Conservation (phyloP, 352 stramenopile species). For the Phytophthora meadii region DNA sequence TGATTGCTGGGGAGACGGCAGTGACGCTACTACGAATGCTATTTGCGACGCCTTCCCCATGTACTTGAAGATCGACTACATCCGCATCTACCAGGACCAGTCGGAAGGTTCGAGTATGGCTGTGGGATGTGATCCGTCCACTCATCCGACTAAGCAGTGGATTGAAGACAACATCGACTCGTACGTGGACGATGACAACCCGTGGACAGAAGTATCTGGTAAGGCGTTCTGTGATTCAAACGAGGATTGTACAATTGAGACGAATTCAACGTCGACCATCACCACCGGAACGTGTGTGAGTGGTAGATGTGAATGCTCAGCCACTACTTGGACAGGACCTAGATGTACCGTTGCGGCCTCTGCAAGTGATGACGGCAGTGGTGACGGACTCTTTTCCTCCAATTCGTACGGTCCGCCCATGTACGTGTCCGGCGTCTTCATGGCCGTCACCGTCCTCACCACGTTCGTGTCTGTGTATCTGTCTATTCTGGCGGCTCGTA, state of each 20-base stretch:
- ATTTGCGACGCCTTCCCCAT: conserved; percentile 75
- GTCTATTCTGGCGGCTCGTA: conserved; percentile 21
- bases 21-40: conserved; percentile 34
- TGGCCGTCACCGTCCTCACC: conserved; percentile 23
- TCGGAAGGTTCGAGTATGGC: conserved; percentile 38
- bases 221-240: conserved; percentile 58
- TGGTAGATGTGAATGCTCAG: conserved; percentile 41
- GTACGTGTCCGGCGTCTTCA: conserved; percentile 30
- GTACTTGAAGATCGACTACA: conserved; percentile 82
- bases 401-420: conserved; percentile 39
- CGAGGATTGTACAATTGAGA: conserved; percentile 63
- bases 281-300: conserved; percentile 45
- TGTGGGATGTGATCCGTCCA: conserved; percentile 56
- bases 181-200: conserved; percentile 71
- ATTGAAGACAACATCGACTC: conserved; percentile 78
- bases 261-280: conserved; percentile 23
- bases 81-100: conserved; percentile 71
- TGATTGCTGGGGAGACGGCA: conserved; percentile 50
- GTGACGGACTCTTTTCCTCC: conserved; percentile 25
- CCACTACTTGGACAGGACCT: conserved; percentile 45
- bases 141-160: conserved; percentile 69
- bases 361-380: conserved; percentile 20
- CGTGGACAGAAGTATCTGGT: conserved; percentile 51
- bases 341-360: conserved; percentile 39
- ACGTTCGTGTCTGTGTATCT: conserved; percentile 29